A percentile compares a stretch with the other conserved stretches of the same genome.
These are phyloP conservation scores for Peronosclerospora sorghi DNA, from an alignment of 352 stramenopile genomes.

Conservation along the genomic window DNA sequence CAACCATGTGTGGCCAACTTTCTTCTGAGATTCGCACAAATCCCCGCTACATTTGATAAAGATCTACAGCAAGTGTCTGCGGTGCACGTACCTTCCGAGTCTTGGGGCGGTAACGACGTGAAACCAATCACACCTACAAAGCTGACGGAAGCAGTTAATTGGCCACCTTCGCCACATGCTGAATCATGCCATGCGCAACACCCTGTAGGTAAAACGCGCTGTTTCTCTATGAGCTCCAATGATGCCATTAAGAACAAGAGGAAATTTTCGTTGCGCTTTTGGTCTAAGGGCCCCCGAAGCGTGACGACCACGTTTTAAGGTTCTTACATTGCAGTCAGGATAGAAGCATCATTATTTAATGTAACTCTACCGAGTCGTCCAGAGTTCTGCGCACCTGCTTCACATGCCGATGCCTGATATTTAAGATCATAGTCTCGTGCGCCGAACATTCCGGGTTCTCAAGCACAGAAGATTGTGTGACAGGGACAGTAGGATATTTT, in stretches of 20 bases:
- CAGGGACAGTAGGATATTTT: too few species aligned
- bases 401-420: neutral
- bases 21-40: slow-evolving; percentile 47
- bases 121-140: slow-evolving; percentile 18
- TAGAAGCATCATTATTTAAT: slow-evolving; percentile 29
- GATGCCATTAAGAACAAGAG: slow-evolving; percentile 46
- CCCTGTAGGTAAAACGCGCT: slow-evolving; percentile 36
- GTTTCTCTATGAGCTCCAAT: slow-evolving; percentile 44
- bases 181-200: slow-evolving; percentile 26
- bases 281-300: slow-evolving; percentile 19
- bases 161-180: slow-evolving; percentile 11
- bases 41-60: slow-evolving; percentile 25
- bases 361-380: slow-evolving; percentile 1
- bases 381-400: neutral
- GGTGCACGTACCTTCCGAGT: slow-evolving; percentile 5
- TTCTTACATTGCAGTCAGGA: slow-evolving; percentile 5
- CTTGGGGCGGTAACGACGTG: slow-evolving; percentile 22
- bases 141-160: slow-evolving; percentile 16
- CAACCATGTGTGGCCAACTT: slow-evolving; percentile 55
- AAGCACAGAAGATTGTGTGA: too few species aligned
- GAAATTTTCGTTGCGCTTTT: slow-evolving; percentile 68
- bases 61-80: slow-evolving; percentile 13
- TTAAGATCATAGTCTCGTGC: neutral
- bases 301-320: slow-evolving; percentile 11
- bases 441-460: neutral